Conservation (phyloP, 129 eudicot species). For the Escallonia rubra region DNA sequence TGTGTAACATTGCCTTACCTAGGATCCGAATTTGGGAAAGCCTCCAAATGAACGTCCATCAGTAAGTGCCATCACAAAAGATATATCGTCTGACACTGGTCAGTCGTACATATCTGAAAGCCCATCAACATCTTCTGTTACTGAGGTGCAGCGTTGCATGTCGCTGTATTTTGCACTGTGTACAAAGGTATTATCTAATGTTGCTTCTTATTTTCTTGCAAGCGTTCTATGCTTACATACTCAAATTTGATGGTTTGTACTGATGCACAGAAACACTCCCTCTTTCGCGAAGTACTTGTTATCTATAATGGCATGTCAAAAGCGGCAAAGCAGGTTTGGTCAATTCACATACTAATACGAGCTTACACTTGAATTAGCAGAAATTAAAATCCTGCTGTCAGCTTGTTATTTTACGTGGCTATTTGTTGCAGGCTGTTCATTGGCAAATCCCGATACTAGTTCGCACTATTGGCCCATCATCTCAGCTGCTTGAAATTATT, state of each 20-base stretch:
- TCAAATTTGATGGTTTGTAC: background rate
- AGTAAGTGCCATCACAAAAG: conserved; percentile 27
- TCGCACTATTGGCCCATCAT: conserved; percentile 90
- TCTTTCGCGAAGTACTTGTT: conserved; percentile 71
- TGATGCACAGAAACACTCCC: conserved; percentile 83
- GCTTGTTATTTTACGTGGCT: conserved; percentile 11
- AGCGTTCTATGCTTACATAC: background rate
- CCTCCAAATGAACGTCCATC: conserved; percentile 36
- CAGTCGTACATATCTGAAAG: conserved; percentile 41
- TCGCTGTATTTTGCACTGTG: conserved; percentile 95
- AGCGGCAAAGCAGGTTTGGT: conserved; percentile 74
- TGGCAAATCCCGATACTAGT: conserved; percentile 82
- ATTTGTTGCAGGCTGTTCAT: conserved; percentile 65
- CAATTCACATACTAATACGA: conserved; percentile 7
- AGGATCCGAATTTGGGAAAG: conserved; percentile 47
- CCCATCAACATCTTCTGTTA: conserved; percentile 39
- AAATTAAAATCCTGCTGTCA: background rate
- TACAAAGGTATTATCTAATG: conserved; percentile 65
- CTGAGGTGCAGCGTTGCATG: conserved; percentile 82
- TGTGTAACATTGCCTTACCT: conserved; percentile 12
- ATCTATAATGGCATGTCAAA: conserved; percentile 56
- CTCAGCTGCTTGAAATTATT: conserved; percentile 78
- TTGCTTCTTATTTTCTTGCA: background rate
- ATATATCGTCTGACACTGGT: conserved; percentile 36
- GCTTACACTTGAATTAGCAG: background rate